Conservation (phyloP, 352 stramenopile species). For the Pythium aristosporum region DNA sequence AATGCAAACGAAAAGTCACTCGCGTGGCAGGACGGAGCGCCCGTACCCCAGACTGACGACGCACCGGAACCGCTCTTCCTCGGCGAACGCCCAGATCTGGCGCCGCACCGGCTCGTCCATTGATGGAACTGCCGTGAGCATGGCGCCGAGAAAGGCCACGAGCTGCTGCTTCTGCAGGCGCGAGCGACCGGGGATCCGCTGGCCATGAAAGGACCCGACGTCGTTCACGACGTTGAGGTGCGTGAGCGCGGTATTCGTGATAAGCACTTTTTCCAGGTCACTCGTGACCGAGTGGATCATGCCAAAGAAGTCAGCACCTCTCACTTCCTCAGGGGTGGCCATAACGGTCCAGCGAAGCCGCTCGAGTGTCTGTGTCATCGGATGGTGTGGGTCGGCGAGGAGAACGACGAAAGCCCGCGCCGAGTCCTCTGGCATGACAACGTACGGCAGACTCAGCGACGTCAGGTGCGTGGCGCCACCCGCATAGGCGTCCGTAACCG, state of each 20-base stretch:
- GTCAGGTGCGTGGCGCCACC: background rate
- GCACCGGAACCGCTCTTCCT: background rate
- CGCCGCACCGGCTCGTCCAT: background rate
- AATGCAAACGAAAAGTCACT: too few relatives aligned
- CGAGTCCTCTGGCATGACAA: background rate
- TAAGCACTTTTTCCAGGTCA: constrained; percentile 3
- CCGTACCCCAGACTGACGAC: background rate
- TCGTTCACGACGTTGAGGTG: background rate
- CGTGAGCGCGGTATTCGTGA: background rate
- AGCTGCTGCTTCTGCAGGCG: background rate
- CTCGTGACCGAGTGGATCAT: background rate
- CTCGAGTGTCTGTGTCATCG: background rate
- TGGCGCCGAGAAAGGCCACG: background rate
- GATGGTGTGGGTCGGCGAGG: background rate
- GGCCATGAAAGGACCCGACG: background rate
- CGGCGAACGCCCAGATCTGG: constrained; percentile 2
- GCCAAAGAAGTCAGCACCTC: too few relatives aligned
- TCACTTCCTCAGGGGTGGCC: background rate
- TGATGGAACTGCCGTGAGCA: background rate
- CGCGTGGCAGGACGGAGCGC: too few relatives aligned
- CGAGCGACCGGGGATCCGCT: background rate
- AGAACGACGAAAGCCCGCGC: background rate
- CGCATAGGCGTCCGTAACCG: background rate
- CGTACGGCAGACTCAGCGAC: constrained; percentile 3
- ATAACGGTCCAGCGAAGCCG: background rate